These are phyloP conservation scores for Paecilomyces sp. DNA, from an alignment of 2,329 filamentous ascomycete species.

Conservation along the genomic window DNA sequence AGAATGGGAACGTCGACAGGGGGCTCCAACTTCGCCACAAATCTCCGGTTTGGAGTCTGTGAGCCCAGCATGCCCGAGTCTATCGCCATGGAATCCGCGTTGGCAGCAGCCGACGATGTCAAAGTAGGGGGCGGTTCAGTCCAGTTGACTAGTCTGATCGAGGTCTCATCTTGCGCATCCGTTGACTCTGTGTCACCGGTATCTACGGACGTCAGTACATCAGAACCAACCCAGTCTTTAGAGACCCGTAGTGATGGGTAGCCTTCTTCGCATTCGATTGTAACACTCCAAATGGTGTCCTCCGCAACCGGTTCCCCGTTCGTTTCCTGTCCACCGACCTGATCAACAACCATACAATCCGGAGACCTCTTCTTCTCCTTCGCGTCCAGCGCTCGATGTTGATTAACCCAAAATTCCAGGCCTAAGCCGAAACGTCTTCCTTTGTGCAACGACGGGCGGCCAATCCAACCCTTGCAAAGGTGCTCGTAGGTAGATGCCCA, in stretches of 20 bases:
- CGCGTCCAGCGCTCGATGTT: conserved; percentile 25
- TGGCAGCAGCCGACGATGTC: conserved; percentile 20
- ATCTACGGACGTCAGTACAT: conserved; percentile 23
- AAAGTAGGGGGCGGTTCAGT: conserved; percentile 31
- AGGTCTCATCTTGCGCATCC: conserved; percentile 14
- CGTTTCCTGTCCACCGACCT: conserved; percentile 9
- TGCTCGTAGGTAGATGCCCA: conserved; percentile 27
- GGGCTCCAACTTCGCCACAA: conserved; percentile 36
- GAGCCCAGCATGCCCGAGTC: conserved; percentile 30
- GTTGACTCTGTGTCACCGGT: conserved; percentile 15
- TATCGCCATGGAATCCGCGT: conserved; percentile 27
- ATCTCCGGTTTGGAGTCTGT: conserved; percentile 36
- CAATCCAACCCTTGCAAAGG: conserved; percentile 34
- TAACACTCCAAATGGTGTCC: conserved; percentile 26
- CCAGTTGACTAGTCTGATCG: conserved; percentile 28
- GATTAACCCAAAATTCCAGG: conserved; percentile 36
- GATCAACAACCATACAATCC: conserved; percentile 28
- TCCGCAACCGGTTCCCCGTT: conserved; percentile 13
- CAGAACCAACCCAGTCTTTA: conserved; percentile 35
- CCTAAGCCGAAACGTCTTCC: conserved; percentile 31
- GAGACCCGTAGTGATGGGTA: conserved; percentile 37
- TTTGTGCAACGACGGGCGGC: conserved; percentile 35
- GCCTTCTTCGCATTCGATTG: conserved; percentile 39
- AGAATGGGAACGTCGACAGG: conserved; percentile 36
- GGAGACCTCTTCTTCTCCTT: conserved; percentile 17